Base-by-base conservation (phyloP, 2,329 filamentous ascomycete genomes). In the Mollisiaceae sp. region DNA sequence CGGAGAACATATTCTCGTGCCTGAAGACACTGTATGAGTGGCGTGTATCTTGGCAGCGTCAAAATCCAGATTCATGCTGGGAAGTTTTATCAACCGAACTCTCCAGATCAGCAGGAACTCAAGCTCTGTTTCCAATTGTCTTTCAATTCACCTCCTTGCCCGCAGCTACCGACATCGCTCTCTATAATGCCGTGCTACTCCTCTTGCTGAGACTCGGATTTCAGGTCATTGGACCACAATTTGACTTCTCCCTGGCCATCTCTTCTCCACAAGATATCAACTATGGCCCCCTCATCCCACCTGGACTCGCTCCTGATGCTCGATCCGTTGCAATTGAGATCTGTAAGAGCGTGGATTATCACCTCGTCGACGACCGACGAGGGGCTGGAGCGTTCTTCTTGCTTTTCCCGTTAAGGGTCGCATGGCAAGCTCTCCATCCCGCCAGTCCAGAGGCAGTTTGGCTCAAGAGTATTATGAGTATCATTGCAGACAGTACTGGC, bases 151-250 rank as follows among this genome's bases (percentile, higher is more conserved):
- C 14, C 4, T 36, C 27, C 18, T 27, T 56, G n/a, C 8, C 18
- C 12, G 2, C 5, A 18, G 54, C 54, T 8, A 56, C 18, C 59
- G 52, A 60, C 2, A 55, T 67, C 15, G 50, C 54, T 8, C 2
- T 52, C 6, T 67, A 67, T 36, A 62, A 65, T 54, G 32, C 64
- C 6, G 50, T 60, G 5, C 43, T 63, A 3, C 56, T 66, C 2
- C 22, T 66, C 27, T 47, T 63, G 8, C 43, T 59, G 27, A 60
- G 32, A 20, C n/a, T 65, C 12, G 60, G 54, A 4, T 35, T 32
- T 9, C 35, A 59, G 24, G 15, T 62, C 22, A 57, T 61, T 8
- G 55, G 54, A 15, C 35, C 54, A 14, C 9, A 41, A 9, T 62
- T 62, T 32, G 27, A 62, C 43, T 15, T 15, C 54, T 52, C 18